These are phyloP conservation scores for Phytophthora kernoviae DNA, from an alignment of 352 stramenopile species.

Conservation along the genomic window DNA sequence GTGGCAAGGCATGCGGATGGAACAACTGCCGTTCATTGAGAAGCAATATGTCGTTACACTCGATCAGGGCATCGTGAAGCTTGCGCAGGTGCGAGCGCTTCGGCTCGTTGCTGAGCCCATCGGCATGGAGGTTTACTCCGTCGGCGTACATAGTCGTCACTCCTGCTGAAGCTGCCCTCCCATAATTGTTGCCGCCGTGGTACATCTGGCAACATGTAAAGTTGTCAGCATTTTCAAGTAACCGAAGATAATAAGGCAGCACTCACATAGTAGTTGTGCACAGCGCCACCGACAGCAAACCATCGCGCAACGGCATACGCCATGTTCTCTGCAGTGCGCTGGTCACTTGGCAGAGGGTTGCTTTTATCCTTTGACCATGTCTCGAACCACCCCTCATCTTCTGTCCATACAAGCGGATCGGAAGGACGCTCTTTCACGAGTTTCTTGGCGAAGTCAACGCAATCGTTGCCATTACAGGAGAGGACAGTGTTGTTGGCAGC, in stretches of 20 bases:
- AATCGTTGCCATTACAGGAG: constrained; percentile 72
- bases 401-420: constrained; percentile 75
- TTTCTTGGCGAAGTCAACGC: constrained; percentile 58
- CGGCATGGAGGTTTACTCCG: constrained; percentile 66
- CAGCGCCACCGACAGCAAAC: constrained; percentile 66
- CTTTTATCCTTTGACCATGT: constrained; percentile 53
- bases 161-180: constrained; percentile 56
- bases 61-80: constrained; percentile 58
- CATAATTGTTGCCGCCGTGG: constrained; percentile 79
- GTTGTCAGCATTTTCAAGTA: constrained; percentile 7
- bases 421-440: constrained; percentile 44
- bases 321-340: constrained; percentile 55
- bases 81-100: constrained; percentile 71
- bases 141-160: constrained; percentile 78
- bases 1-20: constrained; percentile 35
- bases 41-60: constrained; percentile 62
- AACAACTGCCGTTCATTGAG: constrained; percentile 53
- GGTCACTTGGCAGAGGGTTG: constrained; percentile 38
- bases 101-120: constrained; percentile 73
- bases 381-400: constrained; percentile 79
- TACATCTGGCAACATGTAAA: constrained; percentile 58
- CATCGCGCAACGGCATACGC: constrained; percentile 68
- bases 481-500: constrained; percentile 69
- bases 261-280: constrained; percentile 79
- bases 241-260: too few relatives aligned